Conservation (phyloP, 2,329 filamentous ascomycete genomes). For the Talaromyces amestolkiae region DNA sequence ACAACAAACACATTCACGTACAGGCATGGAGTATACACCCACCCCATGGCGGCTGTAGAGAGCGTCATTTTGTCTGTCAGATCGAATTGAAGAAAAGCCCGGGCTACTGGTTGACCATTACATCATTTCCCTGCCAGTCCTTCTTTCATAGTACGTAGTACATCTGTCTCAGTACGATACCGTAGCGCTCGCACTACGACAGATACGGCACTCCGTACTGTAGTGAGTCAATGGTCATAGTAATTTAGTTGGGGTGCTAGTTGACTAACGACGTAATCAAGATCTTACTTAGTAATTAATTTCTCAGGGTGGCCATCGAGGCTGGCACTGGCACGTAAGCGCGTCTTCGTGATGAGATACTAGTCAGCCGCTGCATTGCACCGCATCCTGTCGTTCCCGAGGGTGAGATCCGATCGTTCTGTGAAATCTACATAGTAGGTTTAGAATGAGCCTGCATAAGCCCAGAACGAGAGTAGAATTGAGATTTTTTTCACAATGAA, state of each 20-base stretch:
- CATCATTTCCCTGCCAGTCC: conserved; percentile 3
- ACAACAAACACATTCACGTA: neutral
- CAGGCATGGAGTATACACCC: neutral
- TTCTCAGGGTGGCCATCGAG: neutral
- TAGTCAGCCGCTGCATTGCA: neutral
- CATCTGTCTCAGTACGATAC: neutral
- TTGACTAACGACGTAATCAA: neutral
- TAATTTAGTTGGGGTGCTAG: no score
- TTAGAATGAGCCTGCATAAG: conserved; percentile 2
- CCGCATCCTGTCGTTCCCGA: neutral
- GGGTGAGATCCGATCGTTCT: conserved; percentile 8
- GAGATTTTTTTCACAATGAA: neutral
- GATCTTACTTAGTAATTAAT: neutral
- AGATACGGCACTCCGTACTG: neutral
- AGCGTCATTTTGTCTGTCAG: neutral
- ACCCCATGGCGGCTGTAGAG: neutral
- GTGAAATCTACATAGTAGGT: neutral
- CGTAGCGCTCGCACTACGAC: neutral
- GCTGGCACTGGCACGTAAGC: neutral
- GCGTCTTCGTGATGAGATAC: neutral
- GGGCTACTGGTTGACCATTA: conserved; percentile 1
- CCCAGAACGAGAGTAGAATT: neutral
- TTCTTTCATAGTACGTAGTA: neutral
- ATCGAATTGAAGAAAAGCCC: neutral
- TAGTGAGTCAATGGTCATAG: neutral